These are phyloP conservation scores for Boletus semigastroideus DNA, from an alignment of 1,284 basidiomycete genomes.

Conservation along the genomic window DNA sequence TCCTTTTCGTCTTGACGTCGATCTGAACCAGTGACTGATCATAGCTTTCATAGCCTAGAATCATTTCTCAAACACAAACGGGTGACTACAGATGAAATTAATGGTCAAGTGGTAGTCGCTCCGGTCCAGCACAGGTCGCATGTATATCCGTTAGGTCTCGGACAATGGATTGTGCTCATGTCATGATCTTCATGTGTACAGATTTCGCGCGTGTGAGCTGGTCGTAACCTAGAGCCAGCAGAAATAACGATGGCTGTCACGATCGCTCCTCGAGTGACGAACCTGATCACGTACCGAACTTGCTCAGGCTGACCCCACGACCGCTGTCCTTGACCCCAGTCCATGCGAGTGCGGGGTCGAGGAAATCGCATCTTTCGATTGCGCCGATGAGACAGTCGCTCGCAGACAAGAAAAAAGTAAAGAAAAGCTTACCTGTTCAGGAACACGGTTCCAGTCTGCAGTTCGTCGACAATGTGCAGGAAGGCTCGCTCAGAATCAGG, in stretches of 20 bases:
- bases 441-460: slow-evolving; percentile 91
- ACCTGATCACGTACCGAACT: slow-evolving; percentile 66
- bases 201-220: slow-evolving; percentile 76
- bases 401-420: not conserved
- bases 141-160: not conserved
- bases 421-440: slow-evolving; percentile 62
- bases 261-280: not conserved
- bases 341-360: slow-evolving; percentile 93
- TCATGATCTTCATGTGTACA: slow-evolving; percentile 70
- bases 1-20: not conserved
- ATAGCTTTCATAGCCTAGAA: not conserved
- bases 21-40: slow-evolving; percentile 6
- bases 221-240: slow-evolving; percentile 58
- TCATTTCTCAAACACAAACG: not conserved
- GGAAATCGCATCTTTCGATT: slow-evolving; percentile 66
- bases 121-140: not conserved
- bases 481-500: slow-evolving; percentile 68
- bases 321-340: slow-evolving; percentile 93
- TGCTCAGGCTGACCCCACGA: slow-evolving; percentile 84
- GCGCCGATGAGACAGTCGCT: not conserved
- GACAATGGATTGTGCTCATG: not conserved
- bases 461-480: slow-evolving; percentile 64
- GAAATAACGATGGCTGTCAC: not conserved
- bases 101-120: not conserved
- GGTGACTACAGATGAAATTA: not conserved